Conservation (phyloP, 2,329 filamentous ascomycete species). For the Fusarium illudens region DNA sequence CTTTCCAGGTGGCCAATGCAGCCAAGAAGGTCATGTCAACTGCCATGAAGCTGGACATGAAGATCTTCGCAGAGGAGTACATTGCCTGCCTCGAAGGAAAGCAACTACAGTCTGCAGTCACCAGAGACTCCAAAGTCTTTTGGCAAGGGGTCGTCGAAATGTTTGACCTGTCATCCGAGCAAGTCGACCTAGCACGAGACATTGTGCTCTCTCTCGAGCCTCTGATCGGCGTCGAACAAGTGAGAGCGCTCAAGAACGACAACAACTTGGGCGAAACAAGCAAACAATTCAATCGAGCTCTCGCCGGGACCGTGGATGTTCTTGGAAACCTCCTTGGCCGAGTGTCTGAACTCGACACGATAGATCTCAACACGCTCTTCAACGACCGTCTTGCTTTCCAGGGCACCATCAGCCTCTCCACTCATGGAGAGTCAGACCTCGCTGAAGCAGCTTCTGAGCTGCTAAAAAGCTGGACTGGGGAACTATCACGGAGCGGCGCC, state of each 20-base stretch:
- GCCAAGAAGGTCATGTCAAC: constrained; percentile 61
- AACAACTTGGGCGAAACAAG: constrained; percentile 50
- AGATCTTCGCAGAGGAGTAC: constrained; percentile 53
- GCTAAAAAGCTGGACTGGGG: constrained; percentile 81
- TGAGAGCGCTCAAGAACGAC: constrained; percentile 63
- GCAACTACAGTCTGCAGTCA: constrained; percentile 71
- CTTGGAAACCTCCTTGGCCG: constrained; percentile 80
- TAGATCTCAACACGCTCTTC: constrained; percentile 75
- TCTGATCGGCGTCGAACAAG: constrained; percentile 78
- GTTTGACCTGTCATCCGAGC: constrained; percentile 79
- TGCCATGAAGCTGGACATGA: constrained; percentile 59
- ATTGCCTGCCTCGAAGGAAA: constrained; percentile 68
- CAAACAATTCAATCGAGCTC: constrained; percentile 80
- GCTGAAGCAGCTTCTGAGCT: constrained; percentile 83
- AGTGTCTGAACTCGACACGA: constrained; percentile 76
- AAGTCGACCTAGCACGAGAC: constrained; percentile 76
- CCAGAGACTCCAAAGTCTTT: constrained; percentile 67
- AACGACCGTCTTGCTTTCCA: constrained; percentile 73
- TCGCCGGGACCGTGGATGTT: constrained; percentile 62
- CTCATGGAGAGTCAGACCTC: constrained; percentile 81
- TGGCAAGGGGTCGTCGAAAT: constrained; percentile 64
- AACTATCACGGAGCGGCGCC: constrained; percentile 58
- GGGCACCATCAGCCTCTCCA: constrained; percentile 79
- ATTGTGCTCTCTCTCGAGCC: constrained; percentile 76
- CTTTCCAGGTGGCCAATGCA: constrained; percentile 53